Conservation (phyloP, 495 filamentous ascomycete genomes). For the Lasiosphaeriaceae sp. region DNA sequence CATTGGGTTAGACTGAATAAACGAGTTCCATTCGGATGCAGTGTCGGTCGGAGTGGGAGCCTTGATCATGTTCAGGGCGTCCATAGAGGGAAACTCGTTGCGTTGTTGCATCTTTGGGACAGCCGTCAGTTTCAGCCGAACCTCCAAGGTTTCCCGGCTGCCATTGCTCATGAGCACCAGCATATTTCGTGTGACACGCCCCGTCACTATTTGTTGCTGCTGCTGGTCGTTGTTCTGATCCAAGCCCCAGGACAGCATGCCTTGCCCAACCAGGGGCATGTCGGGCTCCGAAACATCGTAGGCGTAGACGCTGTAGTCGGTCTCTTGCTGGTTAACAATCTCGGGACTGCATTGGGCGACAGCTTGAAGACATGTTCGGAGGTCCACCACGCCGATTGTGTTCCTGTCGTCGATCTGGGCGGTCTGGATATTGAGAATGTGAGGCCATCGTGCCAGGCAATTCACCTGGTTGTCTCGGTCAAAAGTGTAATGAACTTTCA, state of each 20-base stretch:
- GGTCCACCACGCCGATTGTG: slow-evolving; percentile 81
- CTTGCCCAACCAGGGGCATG: slow-evolving; percentile 88
- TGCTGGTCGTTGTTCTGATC: slow-evolving; percentile 47
- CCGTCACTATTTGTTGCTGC: slow-evolving; percentile 73
- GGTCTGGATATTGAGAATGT: slow-evolving; percentile 74
- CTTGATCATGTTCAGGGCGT: slow-evolving; percentile 18
- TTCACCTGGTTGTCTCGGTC: slow-evolving; percentile 85
- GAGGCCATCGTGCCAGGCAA: slow-evolving; percentile 86
- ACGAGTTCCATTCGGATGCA: slow-evolving; percentile 47
- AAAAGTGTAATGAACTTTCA: slow-evolving; percentile 97
- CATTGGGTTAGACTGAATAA: slow-evolving; percentile 40
- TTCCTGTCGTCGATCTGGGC: slow-evolving; percentile 68
- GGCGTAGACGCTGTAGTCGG: slow-evolving; percentile 94
- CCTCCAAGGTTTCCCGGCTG: slow-evolving; percentile 86
- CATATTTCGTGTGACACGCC: slow-evolving; percentile 80
- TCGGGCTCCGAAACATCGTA: slow-evolving; percentile 96
- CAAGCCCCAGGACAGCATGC: slow-evolving; percentile 87
- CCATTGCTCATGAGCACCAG: slow-evolving; percentile 79
- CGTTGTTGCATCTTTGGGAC: slow-evolving; percentile 67
- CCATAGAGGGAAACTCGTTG: slow-evolving; percentile 20
- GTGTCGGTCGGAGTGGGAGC: slow-evolving; percentile 37
- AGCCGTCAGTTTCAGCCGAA: slow-evolving; percentile 82
- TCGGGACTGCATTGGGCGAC: slow-evolving; percentile 78
- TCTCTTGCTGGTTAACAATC: slow-evolving; percentile 74
- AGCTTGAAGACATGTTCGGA: slow-evolving; percentile 86